A percentile compares a stretch with the other conserved stretches of the same genome.
Evolutionary conservation across 2,329 filamentous ascomycete species (phyloP).

Genomic region (Diaporthe sp.): DNA sequence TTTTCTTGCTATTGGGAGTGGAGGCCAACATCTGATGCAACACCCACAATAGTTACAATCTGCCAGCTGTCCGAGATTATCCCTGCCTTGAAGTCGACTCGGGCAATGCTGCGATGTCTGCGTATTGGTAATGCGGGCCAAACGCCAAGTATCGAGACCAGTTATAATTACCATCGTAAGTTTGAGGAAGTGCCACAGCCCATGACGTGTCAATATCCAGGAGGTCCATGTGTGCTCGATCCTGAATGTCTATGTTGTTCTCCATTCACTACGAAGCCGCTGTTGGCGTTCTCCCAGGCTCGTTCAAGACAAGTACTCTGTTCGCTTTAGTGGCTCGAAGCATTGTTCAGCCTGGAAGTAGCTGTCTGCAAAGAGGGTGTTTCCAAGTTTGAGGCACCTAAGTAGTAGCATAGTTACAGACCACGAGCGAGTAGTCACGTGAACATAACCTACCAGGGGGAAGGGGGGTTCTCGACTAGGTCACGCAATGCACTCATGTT

Average conservation of each 20-base stretch:
- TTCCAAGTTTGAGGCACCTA: too few species aligned
- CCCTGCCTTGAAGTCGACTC: too few species aligned
- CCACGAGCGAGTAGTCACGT: too few species aligned
- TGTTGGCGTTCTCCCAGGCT: background rate
- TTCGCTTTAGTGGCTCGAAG: too few species aligned
- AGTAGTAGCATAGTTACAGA: background rate
- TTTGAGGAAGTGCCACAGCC: too few species aligned
- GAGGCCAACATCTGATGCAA: background rate
- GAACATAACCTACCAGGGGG: background rate
- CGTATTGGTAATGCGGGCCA: background rate
- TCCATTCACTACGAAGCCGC: background rate
- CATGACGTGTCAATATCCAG: fast-evolving
- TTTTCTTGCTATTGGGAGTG: background rate
- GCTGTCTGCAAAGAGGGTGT: background rate
- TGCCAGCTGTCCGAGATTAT: background rate
- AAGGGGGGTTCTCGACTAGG: too few species aligned
- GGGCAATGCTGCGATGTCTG: background rate
- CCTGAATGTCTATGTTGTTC: too few species aligned
- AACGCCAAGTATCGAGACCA: background rate
- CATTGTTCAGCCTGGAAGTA: background rate
- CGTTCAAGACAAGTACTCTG: background rate
- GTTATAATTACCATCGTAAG: background rate
- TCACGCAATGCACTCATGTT: too few species aligned
- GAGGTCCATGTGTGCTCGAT: background rate
- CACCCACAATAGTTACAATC: background rate